Evolutionary conservation across 257 asterid species (phyloP), one percentile per base, ranked within the genome.

Genomic region (Nicotiana tomentosiformis): DNA sequence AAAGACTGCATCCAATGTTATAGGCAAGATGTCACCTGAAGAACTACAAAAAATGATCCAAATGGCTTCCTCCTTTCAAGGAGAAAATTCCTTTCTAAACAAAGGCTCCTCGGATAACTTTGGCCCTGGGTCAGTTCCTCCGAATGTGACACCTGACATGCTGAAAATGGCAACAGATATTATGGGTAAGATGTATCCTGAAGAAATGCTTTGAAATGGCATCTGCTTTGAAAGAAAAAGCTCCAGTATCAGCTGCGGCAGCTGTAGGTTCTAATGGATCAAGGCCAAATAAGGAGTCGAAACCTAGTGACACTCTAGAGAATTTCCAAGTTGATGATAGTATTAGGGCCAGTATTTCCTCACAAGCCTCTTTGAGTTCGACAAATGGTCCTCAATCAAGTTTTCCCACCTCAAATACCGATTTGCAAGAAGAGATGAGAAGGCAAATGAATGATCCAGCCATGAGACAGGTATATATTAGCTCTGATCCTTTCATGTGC

Each of bases 361-460:
- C 90, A 60, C 86, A 87, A 61, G 85, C 83, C 53, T 83, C 84
- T 58, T 29, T 64, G 16, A 85, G 61, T 87, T 86, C 90, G 51
- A 85, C 83, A 43, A 81, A 64, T 84, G 81, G 86, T 81, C 80
- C 88, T 77, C 91, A 87, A 84, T 84, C 95, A 81, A 83, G 89
- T 70, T 83, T 92, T 76, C 81, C 87, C 70, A 90, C 89, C 86
- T 79, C 96, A 10, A 58, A 83, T 88, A 88, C 78, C 83, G 97
- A 92, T 91, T 87, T 94, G 74, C 99, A 94, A 87, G 99, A 94
- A 82, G 98, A 94, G 84, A 92, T 94, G 98, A 90, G 92, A 87
- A 93, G 91, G 78, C 97, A 93, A 89, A 90, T 96, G 97, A 92
- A 93, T 82, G 97, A 96, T 94, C 99, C 99, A 56, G 97, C 96